Conservation (phyloP, 345 rosid species). For the Euphorbia lathyris region DNA sequence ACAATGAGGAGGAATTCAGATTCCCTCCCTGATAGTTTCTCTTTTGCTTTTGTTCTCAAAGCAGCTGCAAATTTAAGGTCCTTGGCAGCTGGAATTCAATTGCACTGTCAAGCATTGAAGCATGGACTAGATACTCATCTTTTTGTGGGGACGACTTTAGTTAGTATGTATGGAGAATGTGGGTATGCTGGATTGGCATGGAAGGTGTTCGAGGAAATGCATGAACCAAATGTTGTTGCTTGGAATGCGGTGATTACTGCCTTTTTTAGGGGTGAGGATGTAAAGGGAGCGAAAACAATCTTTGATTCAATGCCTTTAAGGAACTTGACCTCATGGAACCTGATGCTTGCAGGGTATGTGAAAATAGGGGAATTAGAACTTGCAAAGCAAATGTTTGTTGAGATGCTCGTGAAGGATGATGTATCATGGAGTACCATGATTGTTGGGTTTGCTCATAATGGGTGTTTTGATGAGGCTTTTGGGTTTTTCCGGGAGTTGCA, state of each 20-base stretch:
- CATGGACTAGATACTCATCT: slow-evolving; percentile 47
- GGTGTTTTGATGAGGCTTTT: slow-evolving; percentile 41
- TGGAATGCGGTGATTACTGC: slow-evolving; percentile 56
- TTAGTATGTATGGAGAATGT: slow-evolving; percentile 83
- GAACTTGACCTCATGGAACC: slow-evolving; percentile 83
- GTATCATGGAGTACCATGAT: slow-evolving; percentile 69
- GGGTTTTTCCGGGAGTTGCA: slow-evolving; percentile 44
- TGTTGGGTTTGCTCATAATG: slow-evolving; percentile 49
- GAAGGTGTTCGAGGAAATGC: slow-evolving; percentile 60
- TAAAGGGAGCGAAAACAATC: slow-evolving; percentile 28
- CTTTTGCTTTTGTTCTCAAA: slow-evolving; percentile 59
- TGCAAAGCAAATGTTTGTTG: slow-evolving; percentile 64
- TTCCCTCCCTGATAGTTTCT: slow-evolving; percentile 60
- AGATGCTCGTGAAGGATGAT: slow-evolving; percentile 56
- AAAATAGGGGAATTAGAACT: slow-evolving; percentile 60
- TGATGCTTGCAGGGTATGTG: slow-evolving; percentile 77
- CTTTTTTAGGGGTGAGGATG: slow-evolving; percentile 36
- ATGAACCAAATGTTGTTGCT: slow-evolving; percentile 58
- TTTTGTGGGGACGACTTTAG: slow-evolving; percentile 79
- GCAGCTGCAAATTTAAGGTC: slow-evolving; percentile 53
- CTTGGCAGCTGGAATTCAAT: slow-evolving; percentile 45
- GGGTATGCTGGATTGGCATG: slow-evolving; percentile 54
- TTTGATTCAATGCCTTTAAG: slow-evolving; percentile 38
- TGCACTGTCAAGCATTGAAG: slow-evolving; percentile 49
- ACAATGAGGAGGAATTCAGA: slow-evolving; percentile 39